phyloP scores from a whole-genome alignment of 345 rosid genomes.

The Mercurialis annua region DNA sequence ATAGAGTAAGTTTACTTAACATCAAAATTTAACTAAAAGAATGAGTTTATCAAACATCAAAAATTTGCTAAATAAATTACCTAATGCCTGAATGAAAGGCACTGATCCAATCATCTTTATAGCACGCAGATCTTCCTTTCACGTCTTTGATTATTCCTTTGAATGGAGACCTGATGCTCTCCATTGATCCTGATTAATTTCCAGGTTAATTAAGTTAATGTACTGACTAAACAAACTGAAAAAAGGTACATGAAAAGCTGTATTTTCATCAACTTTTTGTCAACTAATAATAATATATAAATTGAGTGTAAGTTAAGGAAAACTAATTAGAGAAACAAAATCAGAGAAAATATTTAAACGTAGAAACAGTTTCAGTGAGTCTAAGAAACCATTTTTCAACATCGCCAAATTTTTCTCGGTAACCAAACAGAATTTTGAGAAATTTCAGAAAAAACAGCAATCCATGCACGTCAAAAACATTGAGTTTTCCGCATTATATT shows the following conservation, averaged over 20 bases:
- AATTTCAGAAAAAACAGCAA: not conserved
- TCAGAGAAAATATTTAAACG: not conserved
- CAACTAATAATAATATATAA: no score
- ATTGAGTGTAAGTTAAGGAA: no score
- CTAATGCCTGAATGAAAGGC: constrained; percentile 47
- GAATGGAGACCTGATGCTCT: constrained; percentile 48
- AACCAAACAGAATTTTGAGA: not conserved
- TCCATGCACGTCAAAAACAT: not conserved
- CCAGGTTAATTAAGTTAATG: not conserved
- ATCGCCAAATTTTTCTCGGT: not conserved
- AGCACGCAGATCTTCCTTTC: constrained; percentile 55
- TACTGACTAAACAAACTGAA: not conserved
- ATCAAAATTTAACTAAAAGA: not conserved
- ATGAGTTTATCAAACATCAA: no score
- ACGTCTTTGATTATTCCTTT: constrained; percentile 61
- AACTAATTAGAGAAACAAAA: no score
- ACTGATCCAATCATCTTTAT: constrained; percentile 63
- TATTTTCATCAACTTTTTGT: no score
- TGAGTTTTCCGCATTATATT: not conserved
- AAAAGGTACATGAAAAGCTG: no score
- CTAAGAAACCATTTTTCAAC: not conserved
- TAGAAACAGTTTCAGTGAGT: not conserved
- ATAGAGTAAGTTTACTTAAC: not conserved
- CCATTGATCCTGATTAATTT: constrained; percentile 37
- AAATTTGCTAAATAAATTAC: constrained; percentile 16